Evolutionary conservation across 2,329 filamentous ascomycete genomes (phyloP).

Genomic region (Sarocladium strictum): DNA sequence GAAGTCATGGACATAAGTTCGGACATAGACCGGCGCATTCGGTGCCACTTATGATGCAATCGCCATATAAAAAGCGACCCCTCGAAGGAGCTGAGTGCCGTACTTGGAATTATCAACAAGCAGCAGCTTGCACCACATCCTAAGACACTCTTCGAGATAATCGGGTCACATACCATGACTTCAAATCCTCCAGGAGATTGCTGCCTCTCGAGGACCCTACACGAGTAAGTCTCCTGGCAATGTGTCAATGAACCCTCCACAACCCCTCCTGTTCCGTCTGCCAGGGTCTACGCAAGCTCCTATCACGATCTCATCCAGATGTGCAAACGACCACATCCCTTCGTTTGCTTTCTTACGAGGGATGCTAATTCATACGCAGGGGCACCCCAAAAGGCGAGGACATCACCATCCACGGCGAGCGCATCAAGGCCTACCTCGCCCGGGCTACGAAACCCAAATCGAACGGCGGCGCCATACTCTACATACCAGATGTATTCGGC

Average conservation of each 20-base stretch:
- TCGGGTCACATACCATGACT: constrained; percentile 35
- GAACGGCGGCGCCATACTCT: constrained; percentile 25
- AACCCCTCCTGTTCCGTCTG: too few relatives aligned
- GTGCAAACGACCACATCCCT: too few relatives aligned
- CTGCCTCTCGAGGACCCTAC: constrained; percentile 46
- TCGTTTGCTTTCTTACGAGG: too few relatives aligned
- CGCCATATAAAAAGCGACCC: too few relatives aligned
- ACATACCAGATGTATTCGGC: constrained; percentile 31
- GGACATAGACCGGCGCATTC: too few relatives aligned
- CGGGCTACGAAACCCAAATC: constrained; percentile 17
- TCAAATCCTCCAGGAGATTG: constrained; percentile 46
- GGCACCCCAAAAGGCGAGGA: constrained; percentile 40
- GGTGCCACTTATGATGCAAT: too few relatives aligned
- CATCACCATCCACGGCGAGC: constrained; percentile 34
- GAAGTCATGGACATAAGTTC: too few relatives aligned
- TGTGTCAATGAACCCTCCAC: too few relatives aligned
- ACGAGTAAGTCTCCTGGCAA: constrained; percentile 48
- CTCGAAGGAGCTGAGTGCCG: too few relatives aligned
- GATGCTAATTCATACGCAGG: constrained; percentile 25
- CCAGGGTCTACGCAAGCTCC: too few relatives aligned
- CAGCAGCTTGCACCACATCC: not conserved
- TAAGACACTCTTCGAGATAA: not conserved
- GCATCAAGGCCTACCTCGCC: constrained; percentile 45
- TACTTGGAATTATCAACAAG: not conserved
- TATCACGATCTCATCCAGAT: too few relatives aligned